Base-by-base conservation (phyloP, 2,329 filamentous ascomycete species). In the Zymoseptoria brevis region DNA sequence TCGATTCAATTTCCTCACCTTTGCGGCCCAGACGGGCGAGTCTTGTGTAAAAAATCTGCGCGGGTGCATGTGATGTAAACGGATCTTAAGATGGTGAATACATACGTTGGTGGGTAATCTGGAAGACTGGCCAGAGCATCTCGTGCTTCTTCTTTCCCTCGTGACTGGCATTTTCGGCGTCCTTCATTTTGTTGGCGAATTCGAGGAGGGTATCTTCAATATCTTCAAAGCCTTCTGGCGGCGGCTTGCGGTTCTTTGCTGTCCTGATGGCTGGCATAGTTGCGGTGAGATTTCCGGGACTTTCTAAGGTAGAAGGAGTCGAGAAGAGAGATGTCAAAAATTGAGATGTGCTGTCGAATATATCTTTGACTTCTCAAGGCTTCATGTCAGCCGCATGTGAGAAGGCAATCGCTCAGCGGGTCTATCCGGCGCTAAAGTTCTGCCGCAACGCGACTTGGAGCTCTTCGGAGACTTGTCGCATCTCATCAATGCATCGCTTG, bases 61-160 rank as follows among this genome's bases (percentile, higher is more conserved):
- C 35, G 35, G 55, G 52, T 56, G 62, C 45, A 63, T 57, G 21
- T 16, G 48, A 29, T 35, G n/a, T n/a, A n/a, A n/a, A n/a, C n/a
- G n/a, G 13, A 54, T 56, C 35, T 45, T 16, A 45, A 35, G n/a
- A 24, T 48, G 56, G 58, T 53, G 29, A 19, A 62, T 66, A 72
- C 74, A 78, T 87, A 78, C 93, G 86, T 76, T 96, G 91, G 76
- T 99, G 94, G 22, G 87, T 87, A 72, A 99, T 96, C 74, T 97
- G 92, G 72, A 99, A 97, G 66, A 99, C 91, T 62, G 94, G 93
- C 94, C 94, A 99, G 64, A 92, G 84, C 67, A 90, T 89, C 76
- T 97, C 90, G 72, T 96, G 88, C 73, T 92, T 92, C 84, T 89
- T 81, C 82, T 90, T 83, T 77, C 89, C 73, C 77, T 89, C 76